Evolutionary conservation across 176 grass and related monocot species (phyloP).

Genomic region (Musa beccarii): DNA sequence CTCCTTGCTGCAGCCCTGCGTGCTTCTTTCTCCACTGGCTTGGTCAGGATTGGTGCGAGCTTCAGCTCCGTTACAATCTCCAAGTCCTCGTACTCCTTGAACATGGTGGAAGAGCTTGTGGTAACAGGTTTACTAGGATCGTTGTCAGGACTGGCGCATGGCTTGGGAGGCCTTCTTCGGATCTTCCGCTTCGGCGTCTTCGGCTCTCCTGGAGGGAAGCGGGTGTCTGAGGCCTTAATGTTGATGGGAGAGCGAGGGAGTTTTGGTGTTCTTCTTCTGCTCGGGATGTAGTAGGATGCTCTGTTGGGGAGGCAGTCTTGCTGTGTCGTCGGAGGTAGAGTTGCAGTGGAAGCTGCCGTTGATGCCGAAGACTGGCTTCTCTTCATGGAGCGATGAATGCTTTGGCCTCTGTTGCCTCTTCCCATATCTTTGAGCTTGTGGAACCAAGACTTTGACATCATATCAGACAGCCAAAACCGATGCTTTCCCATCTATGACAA

Average conservation of each 20-base stretch:
- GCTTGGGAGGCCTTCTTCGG: background rate
- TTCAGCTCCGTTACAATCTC: background rate
- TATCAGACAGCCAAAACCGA: constrained; percentile 33
- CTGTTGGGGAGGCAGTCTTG: constrained; percentile 22
- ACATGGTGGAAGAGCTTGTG: background rate
- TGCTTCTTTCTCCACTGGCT: background rate
- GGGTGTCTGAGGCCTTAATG: constrained; percentile 38
- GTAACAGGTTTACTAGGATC: background rate
- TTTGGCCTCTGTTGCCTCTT: constrained; percentile 20
- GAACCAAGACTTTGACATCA: constrained; percentile 51
- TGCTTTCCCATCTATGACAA: constrained; percentile 5
- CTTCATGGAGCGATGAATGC: background rate
- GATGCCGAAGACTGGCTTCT: constrained; percentile 1
- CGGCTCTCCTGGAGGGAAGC: constrained; percentile 23
- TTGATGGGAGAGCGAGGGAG: constrained; percentile 11
- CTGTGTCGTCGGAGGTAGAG: background rate
- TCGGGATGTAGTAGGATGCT: constrained; percentile 30
- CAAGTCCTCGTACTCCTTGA: background rate
- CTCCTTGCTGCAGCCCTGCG: background rate
- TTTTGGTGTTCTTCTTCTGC: constrained; percentile 17
- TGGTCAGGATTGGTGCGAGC: constrained; percentile 59
- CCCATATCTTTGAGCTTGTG: constrained; percentile 45
- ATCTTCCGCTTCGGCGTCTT: background rate
- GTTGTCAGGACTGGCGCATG: background rate
- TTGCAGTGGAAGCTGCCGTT: background rate